Evolutionary conservation across 2,329 filamentous ascomycete genomes (phyloP).

Genomic region (Fusarium falciforme): DNA sequence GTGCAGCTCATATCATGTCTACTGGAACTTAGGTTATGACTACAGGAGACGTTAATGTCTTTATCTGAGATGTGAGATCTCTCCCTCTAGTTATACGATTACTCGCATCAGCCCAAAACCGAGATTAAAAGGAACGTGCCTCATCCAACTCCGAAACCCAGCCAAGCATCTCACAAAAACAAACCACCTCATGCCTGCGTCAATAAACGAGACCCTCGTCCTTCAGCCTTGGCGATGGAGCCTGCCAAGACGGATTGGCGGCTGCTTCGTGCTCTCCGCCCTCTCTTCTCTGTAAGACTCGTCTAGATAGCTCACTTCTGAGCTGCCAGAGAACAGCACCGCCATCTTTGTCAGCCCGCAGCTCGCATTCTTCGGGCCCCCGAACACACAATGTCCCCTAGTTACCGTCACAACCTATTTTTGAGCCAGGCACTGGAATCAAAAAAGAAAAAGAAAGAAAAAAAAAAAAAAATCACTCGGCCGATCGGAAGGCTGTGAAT

Average conservation of each 20-base stretch:
- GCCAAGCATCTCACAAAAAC: neutral
- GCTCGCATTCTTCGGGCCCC: conserved; percentile 9
- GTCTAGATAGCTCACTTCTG: neutral
- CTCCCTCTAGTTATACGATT: neutral
- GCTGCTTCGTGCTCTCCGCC: neutral
- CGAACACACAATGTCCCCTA: neutral
- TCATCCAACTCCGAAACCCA: neutral
- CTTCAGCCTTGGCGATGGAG: conserved; percentile 16
- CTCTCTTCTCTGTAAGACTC: neutral
- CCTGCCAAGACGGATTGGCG: conserved; percentile 31
- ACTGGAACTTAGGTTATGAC: neutral
- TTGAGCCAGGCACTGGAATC: neutral
- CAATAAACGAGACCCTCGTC: neutral
- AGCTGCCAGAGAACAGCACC: conserved; percentile 4
- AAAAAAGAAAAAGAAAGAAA: neutral
- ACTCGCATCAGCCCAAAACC: neutral
- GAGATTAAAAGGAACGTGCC: conserved; percentile 32
- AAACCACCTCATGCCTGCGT: conserved; percentile 1
- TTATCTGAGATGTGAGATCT: neutral
- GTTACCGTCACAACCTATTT: neutral
- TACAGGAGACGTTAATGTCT: neutral
- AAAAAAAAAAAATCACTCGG: neutral
- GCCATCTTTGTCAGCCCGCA: conserved; percentile 26
- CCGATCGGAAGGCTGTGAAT: neutral
- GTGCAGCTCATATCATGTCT: neutral